Percentiles rank a stretch among this genome's conserved stretches.
Evolutionary conservation across 2,329 filamentous ascomycete genomes (phyloP).

Genomic region (Cladophialophora exuberans): DNA sequence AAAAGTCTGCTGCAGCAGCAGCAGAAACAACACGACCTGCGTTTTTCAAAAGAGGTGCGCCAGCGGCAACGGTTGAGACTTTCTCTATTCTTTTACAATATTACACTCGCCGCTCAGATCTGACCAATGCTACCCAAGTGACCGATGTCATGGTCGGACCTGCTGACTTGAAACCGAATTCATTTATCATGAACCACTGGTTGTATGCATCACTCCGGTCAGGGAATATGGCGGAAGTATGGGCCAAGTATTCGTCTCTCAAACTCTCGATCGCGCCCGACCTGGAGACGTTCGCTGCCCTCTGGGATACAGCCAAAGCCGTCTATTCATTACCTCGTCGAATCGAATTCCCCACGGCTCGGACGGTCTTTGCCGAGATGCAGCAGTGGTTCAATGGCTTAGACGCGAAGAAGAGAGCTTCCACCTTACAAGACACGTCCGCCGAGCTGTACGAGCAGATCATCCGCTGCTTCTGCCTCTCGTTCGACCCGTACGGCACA

Average conservation of each 20-base stretch:
- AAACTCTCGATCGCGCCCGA: slow-evolving; percentile 61
- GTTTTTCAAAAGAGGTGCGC: slow-evolving; percentile 47
- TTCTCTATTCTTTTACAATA: slow-evolving; percentile 75
- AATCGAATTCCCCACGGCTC: slow-evolving; percentile 52
- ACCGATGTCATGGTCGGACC: slow-evolving; percentile 62
- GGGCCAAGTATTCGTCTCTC: slow-evolving; percentile 60
- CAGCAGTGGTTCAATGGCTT: slow-evolving; percentile 48
- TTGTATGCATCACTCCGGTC: slow-evolving; percentile 68
- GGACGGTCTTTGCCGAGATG: slow-evolving; percentile 54
- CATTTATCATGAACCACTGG: slow-evolving; percentile 79
- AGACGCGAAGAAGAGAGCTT: slow-evolving; percentile 36
- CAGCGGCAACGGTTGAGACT: slow-evolving; percentile 73
- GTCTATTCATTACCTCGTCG: slow-evolving; percentile 53
- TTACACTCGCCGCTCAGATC: slow-evolving; percentile 66
- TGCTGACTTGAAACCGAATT: slow-evolving; percentile 68
- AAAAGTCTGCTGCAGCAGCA: background rate
- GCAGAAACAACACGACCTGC: slow-evolving; percentile 34
- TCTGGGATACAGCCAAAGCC: slow-evolving; percentile 61
- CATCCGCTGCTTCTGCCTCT: slow-evolving; percentile 55
- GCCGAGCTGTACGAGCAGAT: slow-evolving; percentile 57
- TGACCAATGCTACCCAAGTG: slow-evolving; percentile 61
- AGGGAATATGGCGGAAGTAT: slow-evolving; percentile 58
- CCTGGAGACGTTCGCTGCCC: slow-evolving; percentile 68
- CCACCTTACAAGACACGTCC: slow-evolving; percentile 44
- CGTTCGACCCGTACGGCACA: slow-evolving; percentile 53